Percentiles rank a stretch among this genome's conserved stretches.
Evolutionary conservation across 441 rosid species (phyloP).

Genomic region (Cnidoscolus chayamansa): DNA sequence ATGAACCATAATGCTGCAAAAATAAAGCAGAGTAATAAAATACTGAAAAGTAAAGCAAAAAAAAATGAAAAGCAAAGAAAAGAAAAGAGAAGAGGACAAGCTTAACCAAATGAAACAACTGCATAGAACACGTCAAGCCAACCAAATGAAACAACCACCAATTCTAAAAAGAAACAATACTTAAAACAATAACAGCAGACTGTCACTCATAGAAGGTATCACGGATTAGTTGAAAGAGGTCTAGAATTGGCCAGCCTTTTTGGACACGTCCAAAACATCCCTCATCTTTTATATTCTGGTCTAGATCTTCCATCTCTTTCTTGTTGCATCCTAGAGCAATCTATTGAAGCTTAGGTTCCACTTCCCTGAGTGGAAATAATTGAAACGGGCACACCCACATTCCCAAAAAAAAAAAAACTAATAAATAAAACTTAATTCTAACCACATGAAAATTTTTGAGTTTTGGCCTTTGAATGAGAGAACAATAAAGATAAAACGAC

Average conservation of each 20-base stretch:
- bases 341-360: background rate
- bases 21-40: background rate
- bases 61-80: background rate
- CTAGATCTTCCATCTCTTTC: background rate
- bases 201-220: conserved; percentile 1
- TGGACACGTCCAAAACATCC: background rate
- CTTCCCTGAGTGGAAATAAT: background rate
- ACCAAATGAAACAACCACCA: background rate
- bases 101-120: background rate
- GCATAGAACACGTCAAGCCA: background rate
- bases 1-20: background rate
- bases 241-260: background rate
- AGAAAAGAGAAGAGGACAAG: background rate
- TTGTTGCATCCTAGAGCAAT: background rate
- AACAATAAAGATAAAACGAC: background rate
- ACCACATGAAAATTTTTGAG: background rate
- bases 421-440: background rate
- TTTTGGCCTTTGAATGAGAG: background rate
- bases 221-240: background rate
- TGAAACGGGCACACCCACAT: background rate
- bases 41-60: too few species aligned
- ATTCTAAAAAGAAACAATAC: background rate
- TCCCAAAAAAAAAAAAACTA: background rate
- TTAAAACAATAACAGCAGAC: background rate
- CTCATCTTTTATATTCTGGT: background rate